These are phyloP conservation scores for Solanum hybrid DNA, from an alignment of 305 asterid species.

Conservation along the genomic window DNA sequence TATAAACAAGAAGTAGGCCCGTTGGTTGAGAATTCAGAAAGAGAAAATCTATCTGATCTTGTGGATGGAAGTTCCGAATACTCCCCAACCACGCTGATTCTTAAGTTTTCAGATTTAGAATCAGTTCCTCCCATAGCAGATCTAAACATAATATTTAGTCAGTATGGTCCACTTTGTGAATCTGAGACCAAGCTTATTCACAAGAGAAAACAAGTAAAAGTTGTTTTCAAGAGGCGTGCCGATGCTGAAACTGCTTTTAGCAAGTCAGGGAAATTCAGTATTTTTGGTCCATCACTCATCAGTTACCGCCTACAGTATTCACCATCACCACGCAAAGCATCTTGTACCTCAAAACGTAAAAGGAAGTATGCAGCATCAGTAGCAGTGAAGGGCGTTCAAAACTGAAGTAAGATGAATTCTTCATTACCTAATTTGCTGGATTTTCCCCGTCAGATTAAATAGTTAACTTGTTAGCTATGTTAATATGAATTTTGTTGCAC, in stretches of 20 bases:
- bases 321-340: slow-evolving; percentile 19
- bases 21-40: background rate
- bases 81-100: slow-evolving; percentile 47
- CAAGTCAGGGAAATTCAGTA: slow-evolving; percentile 52
- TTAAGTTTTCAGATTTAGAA: slow-evolving; percentile 39
- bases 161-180: slow-evolving; percentile 48
- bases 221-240: slow-evolving; percentile 40
- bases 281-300: slow-evolving; percentile 62
- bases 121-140: slow-evolving; percentile 40
- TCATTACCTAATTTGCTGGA: slow-evolving; percentile 6
- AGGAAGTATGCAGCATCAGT: slow-evolving; percentile 12
- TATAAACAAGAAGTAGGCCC: slow-evolving; percentile 9
- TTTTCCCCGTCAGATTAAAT: background rate
- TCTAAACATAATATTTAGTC: slow-evolving; percentile 50
- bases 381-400: background rate
- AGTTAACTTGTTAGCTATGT: slow-evolving; percentile 6
- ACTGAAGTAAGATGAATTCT: slow-evolving; percentile 11
- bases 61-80: slow-evolving; percentile 22
- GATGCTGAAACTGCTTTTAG: slow-evolving; percentile 77
- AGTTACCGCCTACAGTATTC: slow-evolving; percentile 49
- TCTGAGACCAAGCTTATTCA: slow-evolving; percentile 36
- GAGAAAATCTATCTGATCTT: slow-evolving; percentile 1
- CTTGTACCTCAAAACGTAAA: slow-evolving; percentile 26
- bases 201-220: slow-evolving; percentile 51
- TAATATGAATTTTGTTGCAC: slow-evolving; percentile 8